Base-by-base conservation (phyloP, 2,329 filamentous ascomycete genomes). In the Xylariaceae sp. region DNA sequence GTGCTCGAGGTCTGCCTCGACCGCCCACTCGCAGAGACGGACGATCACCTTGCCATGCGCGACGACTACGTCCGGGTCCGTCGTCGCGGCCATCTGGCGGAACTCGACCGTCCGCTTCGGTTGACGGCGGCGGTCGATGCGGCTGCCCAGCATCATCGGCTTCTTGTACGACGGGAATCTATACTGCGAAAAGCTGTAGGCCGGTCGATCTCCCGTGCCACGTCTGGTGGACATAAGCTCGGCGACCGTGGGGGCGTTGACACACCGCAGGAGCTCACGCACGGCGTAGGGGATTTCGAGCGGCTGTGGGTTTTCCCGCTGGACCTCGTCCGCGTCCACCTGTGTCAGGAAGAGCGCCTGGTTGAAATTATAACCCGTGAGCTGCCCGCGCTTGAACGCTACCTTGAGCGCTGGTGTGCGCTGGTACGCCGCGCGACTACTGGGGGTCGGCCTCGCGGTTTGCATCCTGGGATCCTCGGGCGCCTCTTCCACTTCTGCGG, bases 41-140 rank as follows among this genome's bases (percentile, higher is more conserved):
- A 51, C 32, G 2, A 53, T 13, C 3, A 58, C 16, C 16, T 47
- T 47, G 0, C 47, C 59, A 4, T 50, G 43, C 1, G 59, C 63
- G 1, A 65, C 39, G 1, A 66, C 50, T 26, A 62, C 56, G 1
- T 64, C 60, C 0, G 60, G 9, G 3, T 63, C 39, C 16, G 64
- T 30, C 2, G 63, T 64, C 1, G 60, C 55, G 0, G 59, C 53
- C 20, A 57, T 27, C 18, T 66, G 64, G 4, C 65, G 54, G 15
- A 65, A 65, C 48, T 67, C 64, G 13, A 67, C 35, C 0, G 64
- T 67, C 0, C 64, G 55, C 33, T 60, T 63, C 2, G 26, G 6
- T 18, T 55, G 55, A 3, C 6, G 23, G 1, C 20, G 1, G 3
- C 9, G 15, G 13, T 1, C 7, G 5, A 15, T 2, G 6, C 8